Evolutionary conservation across 805 yeast species (phyloP), one percentile per base, ranked within the genome.

Genomic region (Wickerhamiella azymoides): DNA sequence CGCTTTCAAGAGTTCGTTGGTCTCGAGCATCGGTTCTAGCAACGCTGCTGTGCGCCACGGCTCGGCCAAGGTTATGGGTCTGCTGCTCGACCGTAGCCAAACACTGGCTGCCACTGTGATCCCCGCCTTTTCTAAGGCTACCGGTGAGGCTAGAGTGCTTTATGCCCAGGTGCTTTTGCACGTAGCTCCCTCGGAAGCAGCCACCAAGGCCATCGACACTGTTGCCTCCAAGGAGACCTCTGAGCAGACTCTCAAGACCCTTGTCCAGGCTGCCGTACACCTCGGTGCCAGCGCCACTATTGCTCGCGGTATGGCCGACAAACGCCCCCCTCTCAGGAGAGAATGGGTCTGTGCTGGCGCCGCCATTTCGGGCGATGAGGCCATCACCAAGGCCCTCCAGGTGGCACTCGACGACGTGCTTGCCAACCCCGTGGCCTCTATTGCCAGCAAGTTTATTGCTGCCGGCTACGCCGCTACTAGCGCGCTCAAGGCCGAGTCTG

Each of bases 181-280:
- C n/a, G 50, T 57, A 0, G 51, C 49, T 1, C 21, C 28, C 6
- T 21, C 19, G 3, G 59, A 73, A 2, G 55, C 40, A 11, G 38
- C 43, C 14, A 10, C n/a, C 24, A 37, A 62, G 1, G 68, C 63
- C 0, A 56, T 84, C 30, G 51, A 70, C 1, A 68, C 80, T 2
- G 62, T 77, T n/a, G 66, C 80, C 3, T 45, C 73, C 0, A 86
- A 83, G 53, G 97, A 89, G 55, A 74, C 77, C 39, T 84, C 85
- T 54, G 97, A 89, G 56, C 14, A 51, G 1, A 74, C 83, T 0
- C 65, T 86, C 35, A 48, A 64, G 2, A 63, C 67, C 3, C 64
- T 77, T 47, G 64, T 80, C 6, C 59, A 62, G 8, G 71, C 80
- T 0, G 70, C 76, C 10, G 54, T 58, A 10, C 42, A 64, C 2